These are phyloP conservation scores for Secale cereale DNA, from an alignment of 176 grass and related monocot species.

Conservation along the genomic window DNA sequence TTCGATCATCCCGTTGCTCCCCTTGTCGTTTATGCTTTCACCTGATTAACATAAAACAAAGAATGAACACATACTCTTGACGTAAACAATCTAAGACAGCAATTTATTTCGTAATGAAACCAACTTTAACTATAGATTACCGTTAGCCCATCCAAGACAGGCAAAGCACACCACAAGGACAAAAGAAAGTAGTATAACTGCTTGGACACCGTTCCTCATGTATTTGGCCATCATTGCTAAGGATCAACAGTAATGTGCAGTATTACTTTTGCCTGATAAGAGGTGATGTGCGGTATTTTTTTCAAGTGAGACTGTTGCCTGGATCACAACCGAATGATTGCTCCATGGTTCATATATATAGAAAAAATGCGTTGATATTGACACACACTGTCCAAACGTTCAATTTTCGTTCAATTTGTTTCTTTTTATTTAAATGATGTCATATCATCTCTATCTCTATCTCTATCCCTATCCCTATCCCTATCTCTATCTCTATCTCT, in stretches of 20 bases:
- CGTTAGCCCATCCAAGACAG: neutral
- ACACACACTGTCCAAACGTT: rapidly evolving
- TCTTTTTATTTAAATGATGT: neutral
- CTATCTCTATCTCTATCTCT: too few relatives aligned
- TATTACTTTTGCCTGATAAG: neutral
- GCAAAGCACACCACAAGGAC: neutral
- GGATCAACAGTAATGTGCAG: neutral
- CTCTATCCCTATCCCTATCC: too few relatives aligned
- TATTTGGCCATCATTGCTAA: neutral
- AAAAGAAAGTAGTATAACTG: neutral
- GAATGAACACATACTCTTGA: neutral
- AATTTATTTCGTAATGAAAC: neutral
- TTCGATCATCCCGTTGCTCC: neutral
- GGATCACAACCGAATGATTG: neutral
- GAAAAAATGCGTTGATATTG: neutral
- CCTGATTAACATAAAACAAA: neutral
- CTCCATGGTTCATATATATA: neutral
- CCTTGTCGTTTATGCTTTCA: neutral
- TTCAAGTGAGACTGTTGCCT: neutral
- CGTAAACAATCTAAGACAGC: neutral
- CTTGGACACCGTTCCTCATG: neutral
- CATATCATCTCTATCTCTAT: neutral
- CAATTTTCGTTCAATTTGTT: neutral
- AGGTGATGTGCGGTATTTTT: neutral
- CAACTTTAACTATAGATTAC: neutral